Base-by-base conservation (phyloP, 2,329 filamentous ascomycete species). In the Pseudocercospora eumusae region DNA sequence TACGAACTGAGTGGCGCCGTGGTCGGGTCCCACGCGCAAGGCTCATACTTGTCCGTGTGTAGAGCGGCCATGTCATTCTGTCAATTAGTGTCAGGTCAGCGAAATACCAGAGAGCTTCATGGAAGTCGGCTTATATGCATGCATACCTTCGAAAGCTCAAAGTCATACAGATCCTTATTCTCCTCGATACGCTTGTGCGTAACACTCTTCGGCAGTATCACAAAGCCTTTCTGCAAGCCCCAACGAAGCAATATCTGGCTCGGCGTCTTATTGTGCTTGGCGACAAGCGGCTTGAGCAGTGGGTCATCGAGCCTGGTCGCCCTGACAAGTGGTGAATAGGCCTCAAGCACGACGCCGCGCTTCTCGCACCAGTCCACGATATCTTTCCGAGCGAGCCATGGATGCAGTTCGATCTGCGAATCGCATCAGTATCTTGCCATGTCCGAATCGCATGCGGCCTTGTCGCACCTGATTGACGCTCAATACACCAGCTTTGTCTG, bases 351-450 rank as follows among this genome's bases (percentile, higher is more conserved):
- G 1, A 82, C 74, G 31, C 73, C 76, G 58, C 79, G 75, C 75
- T 87, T 81, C 65, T 81, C 75, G 69, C 89, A 90, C 92, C 92
- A 97, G 52, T 84, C 79, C 8, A 88, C 86, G 64, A 97, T 91
- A 71, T 96, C 92, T 21, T 82, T 79, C n/a, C 92, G 83, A 8
- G 87, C 82, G 45, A 92, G 85, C 92, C 92, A 97, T 0, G 93
- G 93, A 76, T 97, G 93, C 10, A 97, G 79, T 77, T 97, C 93
- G 77, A 89, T 47, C 44, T 47, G 18, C 20, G 21, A 23, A 21
- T 1, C 2, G 20, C 18, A 25, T 47, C 20, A 47, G 44, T 8
- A 23, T 18, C 36, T 18, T 8, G 36, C 36, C 4, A 40, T 18
- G 36, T 40, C 36, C 36, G 15, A 40, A 40, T 40, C 31, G n/a